phyloP scores from a whole-genome alignment of 1,284 basidiomycete species.

The Porodaedalea pini region DNA sequence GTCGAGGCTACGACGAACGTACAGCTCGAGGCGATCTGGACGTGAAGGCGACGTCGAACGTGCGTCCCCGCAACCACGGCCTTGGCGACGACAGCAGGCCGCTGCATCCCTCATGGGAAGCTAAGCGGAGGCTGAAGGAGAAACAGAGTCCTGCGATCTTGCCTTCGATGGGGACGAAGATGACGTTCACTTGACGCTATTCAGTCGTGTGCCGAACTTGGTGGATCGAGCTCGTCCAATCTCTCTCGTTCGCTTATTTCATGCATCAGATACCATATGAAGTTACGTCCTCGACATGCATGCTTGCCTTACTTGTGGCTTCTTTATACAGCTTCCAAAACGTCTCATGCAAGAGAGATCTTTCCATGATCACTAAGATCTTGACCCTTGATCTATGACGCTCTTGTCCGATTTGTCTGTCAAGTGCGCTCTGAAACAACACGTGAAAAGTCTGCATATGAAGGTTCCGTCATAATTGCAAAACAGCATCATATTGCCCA shows the following conservation, averaged over 20 bases:
- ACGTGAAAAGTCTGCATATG: too few species aligned
- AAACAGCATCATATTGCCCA: not conserved
- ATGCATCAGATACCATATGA: not conserved
- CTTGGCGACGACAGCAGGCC: slow-evolving; percentile 36
- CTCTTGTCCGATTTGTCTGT: too few species aligned
- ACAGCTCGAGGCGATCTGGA: not conserved
- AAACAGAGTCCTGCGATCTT: slow-evolving; percentile 51
- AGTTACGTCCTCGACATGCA: too few species aligned
- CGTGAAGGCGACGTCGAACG: slow-evolving; percentile 6
- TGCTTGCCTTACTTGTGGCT: too few species aligned
- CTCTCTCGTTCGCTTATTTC: not conserved
- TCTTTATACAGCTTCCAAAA: too few species aligned
- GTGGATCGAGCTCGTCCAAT: not conserved
- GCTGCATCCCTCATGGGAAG: slow-evolving; percentile 92
- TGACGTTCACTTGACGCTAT: slow-evolving; percentile 42
- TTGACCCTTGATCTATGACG: too few species aligned
- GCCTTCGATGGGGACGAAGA: slow-evolving; percentile 64
- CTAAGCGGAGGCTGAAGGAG: slow-evolving; percentile 77
- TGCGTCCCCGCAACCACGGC: not conserved
- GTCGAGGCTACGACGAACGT: not conserved
- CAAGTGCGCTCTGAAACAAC: too few species aligned
- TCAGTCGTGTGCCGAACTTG: not conserved
- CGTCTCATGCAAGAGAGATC: too few species aligned
- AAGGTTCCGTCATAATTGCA: not conserved
- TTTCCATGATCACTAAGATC: not conserved